Evolutionary conservation across 371 early-diverging fungal species (phyloP), one percentile per base, ranked within the genome.

Genomic region (Mortierella sp.): DNA sequence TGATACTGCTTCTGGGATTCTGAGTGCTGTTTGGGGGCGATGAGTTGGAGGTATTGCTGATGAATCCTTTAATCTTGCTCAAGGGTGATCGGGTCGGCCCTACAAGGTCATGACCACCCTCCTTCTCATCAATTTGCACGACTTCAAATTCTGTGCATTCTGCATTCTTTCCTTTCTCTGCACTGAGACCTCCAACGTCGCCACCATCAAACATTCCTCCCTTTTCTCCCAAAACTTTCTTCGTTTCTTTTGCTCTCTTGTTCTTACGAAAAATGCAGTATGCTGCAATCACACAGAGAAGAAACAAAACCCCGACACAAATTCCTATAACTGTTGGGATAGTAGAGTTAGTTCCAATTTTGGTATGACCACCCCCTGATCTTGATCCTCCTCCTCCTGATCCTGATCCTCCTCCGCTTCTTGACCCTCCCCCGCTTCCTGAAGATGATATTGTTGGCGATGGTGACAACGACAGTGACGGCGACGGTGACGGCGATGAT

Each of bases 231-330:
- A 55, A 19, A 10, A 33, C 48, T 28, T 52, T 70, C 38, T 67
- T 72, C 61, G 64, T 70, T 43, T 72, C 65, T 32, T 57, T 52
- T 7, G 72, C 76, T 19, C 65, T 45, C 2, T 67, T 72, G 38
- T 81, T 81, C 61, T 69, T 76, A 62, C 76, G 76, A 1, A 70
- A 43, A 47, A 81, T 81, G 60, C 60, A 76, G 1, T 47, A 53
- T 3, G 63, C 66, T 0, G 76, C 76, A 4, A 81, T 52, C 13
- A 81, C 48, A 6, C 69, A 76, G 32, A 76, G 33, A n/a, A 81
- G 33, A 24, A 75, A 65, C 11, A 81, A 47, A 2, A 60, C 63
- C 0, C 59, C 76, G 36, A 81, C 76, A 13, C 58, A 48, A 36
- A 76, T 40, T 15, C 76, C 82, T 19, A 76, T 5, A 76, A 72